A percentile compares a stretch with the other conserved stretches of the same genome.
Conservation (phyloP, 176 grass and related monocot genomes). For the Eragrostis curvula region DNA sequence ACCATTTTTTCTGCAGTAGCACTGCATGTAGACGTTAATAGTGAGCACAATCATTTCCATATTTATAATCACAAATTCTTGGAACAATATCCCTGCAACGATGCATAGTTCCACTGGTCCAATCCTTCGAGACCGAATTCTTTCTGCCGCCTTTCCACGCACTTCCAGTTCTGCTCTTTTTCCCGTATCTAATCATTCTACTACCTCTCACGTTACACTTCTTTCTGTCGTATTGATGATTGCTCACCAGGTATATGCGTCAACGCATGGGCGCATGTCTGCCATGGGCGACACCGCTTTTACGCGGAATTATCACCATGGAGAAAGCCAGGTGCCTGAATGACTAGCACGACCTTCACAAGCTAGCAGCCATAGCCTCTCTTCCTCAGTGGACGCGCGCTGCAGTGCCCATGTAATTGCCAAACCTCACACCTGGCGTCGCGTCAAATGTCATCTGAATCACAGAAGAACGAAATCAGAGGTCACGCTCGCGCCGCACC, state of each 20-base stretch:
- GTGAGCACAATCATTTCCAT: neutral
- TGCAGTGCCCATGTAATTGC: neutral
- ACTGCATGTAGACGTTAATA: neutral
- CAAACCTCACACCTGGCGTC: neutral
- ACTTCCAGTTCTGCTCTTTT: too few species aligned
- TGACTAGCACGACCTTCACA: neutral
- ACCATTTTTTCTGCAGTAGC: neutral
- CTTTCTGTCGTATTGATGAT: constrained; percentile 13
- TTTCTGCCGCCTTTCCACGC: neutral
- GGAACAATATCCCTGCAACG: neutral
- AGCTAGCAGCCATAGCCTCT: neutral
- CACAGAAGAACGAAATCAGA: neutral
- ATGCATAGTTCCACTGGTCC: neutral
- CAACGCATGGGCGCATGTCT: constrained; percentile 20
- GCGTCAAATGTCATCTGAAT: neutral
- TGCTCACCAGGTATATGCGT: neutral
- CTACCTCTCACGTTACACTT: neutral
- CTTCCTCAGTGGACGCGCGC: neutral
- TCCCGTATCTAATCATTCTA: neutral
- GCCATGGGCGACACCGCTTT: neutral
- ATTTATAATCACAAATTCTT: neutral
- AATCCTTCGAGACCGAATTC: neutral
- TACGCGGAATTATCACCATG: constrained; percentile 2
- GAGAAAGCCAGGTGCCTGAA: constrained; percentile 8
- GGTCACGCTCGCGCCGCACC: neutral